These are phyloP conservation scores for Leccinum fibrillosum DNA, from an alignment of 768 basidiomycete species.

Conservation along the genomic window DNA sequence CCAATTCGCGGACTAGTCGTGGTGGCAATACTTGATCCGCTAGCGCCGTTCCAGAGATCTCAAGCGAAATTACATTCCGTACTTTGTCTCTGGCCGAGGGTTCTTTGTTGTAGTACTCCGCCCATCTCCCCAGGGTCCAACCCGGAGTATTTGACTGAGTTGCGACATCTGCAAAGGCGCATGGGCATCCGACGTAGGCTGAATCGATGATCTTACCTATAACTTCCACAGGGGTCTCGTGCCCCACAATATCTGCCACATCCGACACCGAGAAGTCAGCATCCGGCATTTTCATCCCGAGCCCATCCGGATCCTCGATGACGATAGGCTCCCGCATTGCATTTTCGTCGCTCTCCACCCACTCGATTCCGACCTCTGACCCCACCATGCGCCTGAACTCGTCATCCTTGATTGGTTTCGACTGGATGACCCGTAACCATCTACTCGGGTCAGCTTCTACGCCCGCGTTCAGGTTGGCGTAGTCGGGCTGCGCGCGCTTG, in stretches of 20 bases:
- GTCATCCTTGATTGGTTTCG: constrained; percentile 59
- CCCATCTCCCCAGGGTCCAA: constrained; percentile 92
- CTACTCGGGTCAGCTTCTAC: constrained; percentile 56
- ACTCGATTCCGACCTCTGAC: constrained; percentile 61
- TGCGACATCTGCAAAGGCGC: constrained; percentile 62
- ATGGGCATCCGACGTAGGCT: constrained; percentile 3
- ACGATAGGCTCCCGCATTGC: constrained; percentile 85
- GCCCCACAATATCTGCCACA: constrained; percentile 77
- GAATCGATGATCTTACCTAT: constrained; percentile 57
- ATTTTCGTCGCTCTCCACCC: constrained; percentile 67
- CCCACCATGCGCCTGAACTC: constrained; percentile 69
- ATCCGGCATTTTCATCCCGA: constrained; percentile 90
- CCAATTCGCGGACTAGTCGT: constrained; percentile 78
- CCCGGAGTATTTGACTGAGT: constrained; percentile 81
- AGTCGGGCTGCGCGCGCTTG: constrained; percentile 72
- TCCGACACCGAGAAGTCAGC: constrained; percentile 70
- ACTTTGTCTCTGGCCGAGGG: constrained; percentile 76
- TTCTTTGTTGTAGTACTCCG: constrained; percentile 74
- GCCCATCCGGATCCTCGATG: constrained; percentile 69
- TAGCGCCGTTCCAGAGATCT: constrained; percentile 83
- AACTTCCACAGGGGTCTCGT: constrained; percentile 80
- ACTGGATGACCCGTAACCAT: constrained; percentile 69
- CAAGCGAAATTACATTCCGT: constrained; percentile 92
- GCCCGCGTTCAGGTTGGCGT: constrained; percentile 70
- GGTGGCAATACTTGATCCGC: constrained; percentile 81